A percentile compares a stretch with the other conserved stretches of the same genome.
These are phyloP conservation scores for Cryptomeria japonica DNA, from an alignment of 75 land plant genomes.

Conservation along the genomic window DNA sequence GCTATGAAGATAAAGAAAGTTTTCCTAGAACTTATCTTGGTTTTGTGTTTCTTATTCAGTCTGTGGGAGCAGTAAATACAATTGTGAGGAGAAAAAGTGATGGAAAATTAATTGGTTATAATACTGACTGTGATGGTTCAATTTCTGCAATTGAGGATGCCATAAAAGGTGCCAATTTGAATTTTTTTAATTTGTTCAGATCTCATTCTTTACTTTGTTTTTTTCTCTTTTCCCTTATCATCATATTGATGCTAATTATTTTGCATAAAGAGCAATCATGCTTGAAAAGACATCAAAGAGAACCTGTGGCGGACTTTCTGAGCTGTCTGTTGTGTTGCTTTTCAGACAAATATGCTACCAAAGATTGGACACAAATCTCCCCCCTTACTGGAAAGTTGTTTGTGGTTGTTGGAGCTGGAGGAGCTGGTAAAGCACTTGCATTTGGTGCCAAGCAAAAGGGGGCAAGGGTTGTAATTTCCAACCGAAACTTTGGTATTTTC, in stretches of 20 bases:
- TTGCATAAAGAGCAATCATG: neutral
- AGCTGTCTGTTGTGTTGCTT: neutral
- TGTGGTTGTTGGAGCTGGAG: constrained; percentile 98
- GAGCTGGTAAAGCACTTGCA: constrained; percentile 98
- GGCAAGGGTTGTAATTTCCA: constrained; percentile 89
- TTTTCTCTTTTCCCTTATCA: neutral
- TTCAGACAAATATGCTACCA: neutral
- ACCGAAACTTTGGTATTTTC: constrained; percentile 77
- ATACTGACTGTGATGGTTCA: constrained; percentile 92
- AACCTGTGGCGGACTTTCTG: neutral
- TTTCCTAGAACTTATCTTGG: neutral
- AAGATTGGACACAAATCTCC: constrained; percentile 27
- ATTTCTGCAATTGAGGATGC: constrained; percentile 91
- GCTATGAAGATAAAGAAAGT: neutral
- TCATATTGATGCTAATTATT: neutral
- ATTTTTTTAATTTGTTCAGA: neutral
- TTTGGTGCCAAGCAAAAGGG: constrained; percentile 95
- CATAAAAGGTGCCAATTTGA: constrained; percentile 40
- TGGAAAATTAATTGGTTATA: constrained; percentile 90
- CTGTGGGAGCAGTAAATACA: constrained; percentile 96
- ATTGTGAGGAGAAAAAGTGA: constrained; percentile 65
- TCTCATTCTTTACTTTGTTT: neutral
- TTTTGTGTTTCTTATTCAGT: constrained; percentile 39
- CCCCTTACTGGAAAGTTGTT: constrained; percentile 72
- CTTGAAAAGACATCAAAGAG: neutral